Conservation (phyloP, 345 rosid species). For the Aegle marmelos region DNA sequence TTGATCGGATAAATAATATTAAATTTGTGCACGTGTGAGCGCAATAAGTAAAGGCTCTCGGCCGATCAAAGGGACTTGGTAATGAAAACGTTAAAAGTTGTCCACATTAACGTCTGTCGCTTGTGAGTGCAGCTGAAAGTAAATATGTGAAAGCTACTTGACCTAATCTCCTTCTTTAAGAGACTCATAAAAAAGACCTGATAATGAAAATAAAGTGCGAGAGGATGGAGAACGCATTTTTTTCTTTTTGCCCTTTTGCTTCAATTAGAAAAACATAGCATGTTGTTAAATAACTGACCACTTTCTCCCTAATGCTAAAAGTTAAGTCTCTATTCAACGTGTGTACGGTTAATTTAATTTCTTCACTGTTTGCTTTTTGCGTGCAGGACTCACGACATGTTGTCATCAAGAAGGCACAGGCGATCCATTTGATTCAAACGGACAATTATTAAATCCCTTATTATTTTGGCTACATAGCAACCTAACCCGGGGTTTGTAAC, state of each 20-base stretch:
- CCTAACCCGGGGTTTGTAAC: neutral
- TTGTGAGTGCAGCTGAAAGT: neutral
- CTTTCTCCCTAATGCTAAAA: neutral
- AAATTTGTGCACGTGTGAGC: neutral
- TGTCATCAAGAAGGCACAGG: neutral
- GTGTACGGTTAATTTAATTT: neutral
- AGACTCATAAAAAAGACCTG: neutral
- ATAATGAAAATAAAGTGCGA: neutral
- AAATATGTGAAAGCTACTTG: neutral
- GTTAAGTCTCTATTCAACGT: neutral
- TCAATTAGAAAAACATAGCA: neutral
- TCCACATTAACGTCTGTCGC: no score
- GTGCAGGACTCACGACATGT: neutral
- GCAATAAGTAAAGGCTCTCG: neutral
- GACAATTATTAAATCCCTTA: neutral
- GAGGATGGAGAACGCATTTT: neutral
- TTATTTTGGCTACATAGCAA: neutral
- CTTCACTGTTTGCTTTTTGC: neutral
- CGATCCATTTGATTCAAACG: conserved; percentile 2
- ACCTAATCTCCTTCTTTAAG: neutral
- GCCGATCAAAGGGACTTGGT: no score
- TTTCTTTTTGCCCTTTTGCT: neutral
- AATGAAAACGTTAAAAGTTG: no score
- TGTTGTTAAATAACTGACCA: neutral
- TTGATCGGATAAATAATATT: neutral